A percentile compares a stretch with the other conserved stretches of the same genome.
These are phyloP conservation scores for Colletotrichum trifolii DNA, from an alignment of 2,329 filamentous ascomycete genomes.

Conservation along the genomic window DNA sequence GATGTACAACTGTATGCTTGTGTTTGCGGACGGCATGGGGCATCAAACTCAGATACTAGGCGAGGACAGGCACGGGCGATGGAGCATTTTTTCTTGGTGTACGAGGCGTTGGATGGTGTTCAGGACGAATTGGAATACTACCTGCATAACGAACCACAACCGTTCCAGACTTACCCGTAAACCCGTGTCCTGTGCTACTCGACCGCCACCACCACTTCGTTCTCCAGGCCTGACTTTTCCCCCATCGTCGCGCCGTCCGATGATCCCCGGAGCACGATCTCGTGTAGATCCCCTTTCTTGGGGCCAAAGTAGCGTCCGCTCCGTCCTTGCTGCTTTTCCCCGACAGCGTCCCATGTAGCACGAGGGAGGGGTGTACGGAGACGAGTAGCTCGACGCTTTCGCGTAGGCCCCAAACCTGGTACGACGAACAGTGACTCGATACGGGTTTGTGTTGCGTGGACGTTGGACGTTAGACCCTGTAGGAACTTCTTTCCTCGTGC, in stretches of 20 bases:
- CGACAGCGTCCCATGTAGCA: not conserved
- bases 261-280: not conserved
- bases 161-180: too few relatives aligned
- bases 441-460: not conserved
- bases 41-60: slow-evolving; percentile 13
- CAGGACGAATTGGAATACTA: not conserved
- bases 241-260: not conserved
- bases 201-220: too few relatives aligned
- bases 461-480: not conserved
- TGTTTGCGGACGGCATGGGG: not conserved
- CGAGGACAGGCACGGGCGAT: slow-evolving; percentile 4
- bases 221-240: not conserved
- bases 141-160: not conserved
- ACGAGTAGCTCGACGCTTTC: not conserved
- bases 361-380: not conserved
- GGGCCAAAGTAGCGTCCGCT: not conserved
- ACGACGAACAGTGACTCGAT: slow-evolving; percentile 17
- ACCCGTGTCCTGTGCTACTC: not conserved
- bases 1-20: not conserved
- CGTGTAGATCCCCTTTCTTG: slow-evolving; percentile 2
- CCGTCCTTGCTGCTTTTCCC: not conserved
- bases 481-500: too few relatives aligned
- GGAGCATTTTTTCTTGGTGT: not conserved
- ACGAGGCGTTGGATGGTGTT: slow-evolving; percentile 16
- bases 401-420: slow-evolving; percentile 17